phyloP scores from a whole-genome alignment of 208 protist species.

The Kentomonas sorsogonicus region DNA sequence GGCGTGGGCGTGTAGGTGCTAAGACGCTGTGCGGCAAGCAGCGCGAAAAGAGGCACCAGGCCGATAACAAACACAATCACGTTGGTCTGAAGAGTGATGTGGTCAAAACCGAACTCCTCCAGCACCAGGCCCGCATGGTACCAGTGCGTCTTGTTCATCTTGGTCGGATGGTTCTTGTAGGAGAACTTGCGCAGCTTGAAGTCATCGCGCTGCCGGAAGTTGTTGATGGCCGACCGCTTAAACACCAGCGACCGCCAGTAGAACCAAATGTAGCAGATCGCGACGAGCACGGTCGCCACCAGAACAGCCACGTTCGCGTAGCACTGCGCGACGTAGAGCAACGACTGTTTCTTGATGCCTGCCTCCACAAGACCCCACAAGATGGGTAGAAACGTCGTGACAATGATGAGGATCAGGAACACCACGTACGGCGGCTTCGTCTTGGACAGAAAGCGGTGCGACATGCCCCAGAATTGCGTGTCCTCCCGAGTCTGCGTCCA shows the following conservation, averaged over 20 bases:
- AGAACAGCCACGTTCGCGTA: constrained; percentile 70
- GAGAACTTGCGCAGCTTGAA: constrained; percentile 53
- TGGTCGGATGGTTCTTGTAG: constrained; percentile 31
- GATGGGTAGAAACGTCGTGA: constrained; percentile 62
- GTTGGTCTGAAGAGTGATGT: constrained; percentile 61
- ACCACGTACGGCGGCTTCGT: constrained; percentile 69
- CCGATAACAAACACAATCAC: constrained; percentile 73
- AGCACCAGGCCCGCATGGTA: constrained; percentile 75
- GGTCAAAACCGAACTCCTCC: constrained; percentile 86
- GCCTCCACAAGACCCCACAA: constrained; percentile 73
- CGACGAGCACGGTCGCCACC: constrained; percentile 39
- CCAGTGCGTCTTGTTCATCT: constrained; percentile 72
- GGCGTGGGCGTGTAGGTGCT: constrained; percentile 46
- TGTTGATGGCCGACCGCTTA: constrained; percentile 45
- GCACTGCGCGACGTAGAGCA: constrained; percentile 60
- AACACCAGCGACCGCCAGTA: constrained; percentile 59
- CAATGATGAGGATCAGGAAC: constrained; percentile 59
- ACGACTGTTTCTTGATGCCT: constrained; percentile 35
- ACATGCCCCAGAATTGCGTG: constrained; percentile 72
- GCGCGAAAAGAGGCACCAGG: constrained; percentile 62
- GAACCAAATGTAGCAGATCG: constrained; percentile 79
- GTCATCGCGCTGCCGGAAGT: constrained; percentile 50
- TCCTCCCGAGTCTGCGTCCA: constrained; percentile 59
- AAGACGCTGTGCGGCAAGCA: constrained; percentile 57
- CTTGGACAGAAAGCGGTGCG: constrained; percentile 39